These are phyloP conservation scores for Rhinocladiella mackenziei DNA, from an alignment of 2,329 filamentous ascomycete species.

Conservation along the genomic window DNA sequence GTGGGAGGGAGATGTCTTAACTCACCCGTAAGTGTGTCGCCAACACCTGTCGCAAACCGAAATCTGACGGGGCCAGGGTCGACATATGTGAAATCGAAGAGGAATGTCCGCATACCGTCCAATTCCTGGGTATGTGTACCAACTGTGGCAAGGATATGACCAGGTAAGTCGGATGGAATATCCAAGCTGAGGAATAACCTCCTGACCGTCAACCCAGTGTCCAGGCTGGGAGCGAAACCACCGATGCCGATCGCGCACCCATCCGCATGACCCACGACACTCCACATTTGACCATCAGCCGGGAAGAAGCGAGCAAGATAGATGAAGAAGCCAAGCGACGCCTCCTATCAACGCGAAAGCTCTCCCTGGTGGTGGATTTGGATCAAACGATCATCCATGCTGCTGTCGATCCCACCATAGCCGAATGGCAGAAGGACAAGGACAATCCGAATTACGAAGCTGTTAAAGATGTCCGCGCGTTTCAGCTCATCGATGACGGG, in stretches of 20 bases:
- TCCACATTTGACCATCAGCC: constrained; percentile 77
- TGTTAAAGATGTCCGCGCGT: constrained; percentile 80
- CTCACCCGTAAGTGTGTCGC: constrained; percentile 38
- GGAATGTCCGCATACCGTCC: constrained; percentile 82
- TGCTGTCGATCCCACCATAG: constrained; percentile 92
- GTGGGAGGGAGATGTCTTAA: constrained; percentile 42
- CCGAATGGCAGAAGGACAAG: constrained; percentile 88
- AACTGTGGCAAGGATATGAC: constrained; percentile 97
- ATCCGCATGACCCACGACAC: constrained; percentile 96
- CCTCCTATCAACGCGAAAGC: constrained; percentile 72
- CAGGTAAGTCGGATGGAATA: constrained; percentile 48
- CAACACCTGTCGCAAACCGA: neutral
- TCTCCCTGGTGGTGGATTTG: constrained; percentile 91
- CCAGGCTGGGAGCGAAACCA: constrained; percentile 20
- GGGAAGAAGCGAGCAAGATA: constrained; percentile 70
- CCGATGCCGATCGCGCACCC: constrained; percentile 68
- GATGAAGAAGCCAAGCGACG: constrained; percentile 84
- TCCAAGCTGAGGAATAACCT: neutral
- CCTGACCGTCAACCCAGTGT: constrained; percentile 15
- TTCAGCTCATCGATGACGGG: constrained; percentile 84
- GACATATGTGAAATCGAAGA: constrained; percentile 76
- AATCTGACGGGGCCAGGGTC: constrained; percentile 39
- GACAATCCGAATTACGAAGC: constrained; percentile 86
- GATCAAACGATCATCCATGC: constrained; percentile 99
- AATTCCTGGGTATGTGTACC: constrained; percentile 85